A percentile compares a stretch with the other conserved stretches of the same genome.
Conservation (phyloP, 768 basidiomycete species). For the Lactarius indigo region DNA sequence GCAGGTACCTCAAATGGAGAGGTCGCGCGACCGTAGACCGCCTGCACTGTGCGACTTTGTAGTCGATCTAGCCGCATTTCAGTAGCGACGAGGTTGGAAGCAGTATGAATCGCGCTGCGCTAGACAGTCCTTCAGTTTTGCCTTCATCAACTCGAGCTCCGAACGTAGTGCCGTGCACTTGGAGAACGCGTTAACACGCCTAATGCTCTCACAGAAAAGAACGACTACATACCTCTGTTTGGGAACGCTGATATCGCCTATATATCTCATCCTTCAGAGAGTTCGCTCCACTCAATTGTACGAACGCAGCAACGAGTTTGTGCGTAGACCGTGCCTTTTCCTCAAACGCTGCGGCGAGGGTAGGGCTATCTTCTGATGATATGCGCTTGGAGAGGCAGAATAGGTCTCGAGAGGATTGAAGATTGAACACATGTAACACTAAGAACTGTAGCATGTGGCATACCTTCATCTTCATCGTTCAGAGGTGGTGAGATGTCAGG, state of each 20-base stretch:
- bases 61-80: slow-evolving; percentile 63
- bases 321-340: slow-evolving; percentile 57
- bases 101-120: slow-evolving; percentile 47
- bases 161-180: slow-evolving; percentile 60
- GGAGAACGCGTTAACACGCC: slow-evolving; percentile 14
- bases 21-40: slow-evolving; percentile 8
- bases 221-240: slow-evolving; percentile 52
- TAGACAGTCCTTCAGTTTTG: slow-evolving; percentile 49
- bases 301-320: slow-evolving; percentile 55
- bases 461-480: slow-evolving; percentile 31
- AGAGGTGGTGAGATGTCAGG: slow-evolving; percentile 47
- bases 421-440: slow-evolving; percentile 26
- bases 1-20: slow-evolving; percentile 10
- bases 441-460: slow-evolving; percentile 2
- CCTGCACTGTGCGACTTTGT: slow-evolving; percentile 48
- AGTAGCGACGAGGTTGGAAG: slow-evolving; percentile 48
- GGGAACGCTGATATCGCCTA: slow-evolving; percentile 47
- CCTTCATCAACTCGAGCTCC: slow-evolving; percentile 49
- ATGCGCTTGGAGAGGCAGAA: slow-evolving; percentile 28
- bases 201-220: not conserved
- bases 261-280: slow-evolving; percentile 40
- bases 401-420: slow-evolving; percentile 25
- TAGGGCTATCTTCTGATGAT: slow-evolving; percentile 25
- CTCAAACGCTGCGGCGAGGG: slow-evolving; percentile 43
- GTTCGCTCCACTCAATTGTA: slow-evolving; percentile 40